Base-by-base conservation (phyloP, 371 early-diverging fungal genomes). In the Syncephalastrum monosporum region DNA sequence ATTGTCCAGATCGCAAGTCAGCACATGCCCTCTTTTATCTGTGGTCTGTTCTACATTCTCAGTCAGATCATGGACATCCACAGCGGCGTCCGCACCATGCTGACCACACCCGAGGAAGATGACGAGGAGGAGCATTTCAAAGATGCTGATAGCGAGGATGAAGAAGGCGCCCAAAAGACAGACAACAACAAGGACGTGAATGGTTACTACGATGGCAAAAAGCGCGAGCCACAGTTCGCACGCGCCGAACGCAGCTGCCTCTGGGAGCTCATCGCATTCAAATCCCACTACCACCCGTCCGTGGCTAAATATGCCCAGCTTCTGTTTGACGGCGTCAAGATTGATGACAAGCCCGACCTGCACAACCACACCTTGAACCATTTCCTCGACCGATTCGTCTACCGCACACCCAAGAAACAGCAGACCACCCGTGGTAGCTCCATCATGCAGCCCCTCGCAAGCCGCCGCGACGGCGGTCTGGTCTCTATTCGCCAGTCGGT, bases 361-460 rank as follows among this genome's bases (percentile, higher is more conserved):
- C 92, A 92, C 61, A 87, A 89, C 65, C 93, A 93, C 72, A 94
- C 96, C 3, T 75, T 96, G 54, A 77, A 87, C 58, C 95, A 95
- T 64, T 98, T 98, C 77, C 79, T 98, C 55, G 97, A 98, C 68
- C 83, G 91, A 50, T 97, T 98, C 77, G 94, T 95, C 8, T 96
- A 88, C 80, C 92, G 95, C 71, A 95, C 94, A 72, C 91, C 98
- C 38, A 96, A 95, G 79, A 87, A 89, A 64, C 65, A 65, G n/a
- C 38, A 61, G 5, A 57, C 56, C 0, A 72, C 79, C 23, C 81
- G 81, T 54, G 85, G 82, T 41, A 70, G 71, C 24, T 77, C 85
- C 15, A 82, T 85, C 52, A 84, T 85, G 86, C 86, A 85, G 56
- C 83, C 84, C 56, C 56, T 82, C 60, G 73, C 61, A 17, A 74